phyloP scores from a whole-genome alignment of 176 grass and related monocot genomes.

The Musa beccarii region DNA sequence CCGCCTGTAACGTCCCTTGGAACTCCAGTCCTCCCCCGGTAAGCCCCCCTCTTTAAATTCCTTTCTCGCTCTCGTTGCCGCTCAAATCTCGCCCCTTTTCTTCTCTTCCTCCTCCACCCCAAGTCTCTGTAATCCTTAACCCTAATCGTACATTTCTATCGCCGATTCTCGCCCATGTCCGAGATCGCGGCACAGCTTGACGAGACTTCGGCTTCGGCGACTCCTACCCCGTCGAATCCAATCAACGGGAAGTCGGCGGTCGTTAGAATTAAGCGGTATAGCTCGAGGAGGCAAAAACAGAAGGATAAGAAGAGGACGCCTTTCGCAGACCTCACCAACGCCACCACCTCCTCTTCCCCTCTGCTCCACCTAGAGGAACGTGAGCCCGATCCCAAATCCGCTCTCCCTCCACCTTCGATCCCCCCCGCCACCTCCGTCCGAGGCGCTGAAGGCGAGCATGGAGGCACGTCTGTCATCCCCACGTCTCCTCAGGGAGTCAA shows the following conservation, averaged over 20 bases:
- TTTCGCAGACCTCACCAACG: conserved; percentile 46
- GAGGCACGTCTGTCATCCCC: background rate
- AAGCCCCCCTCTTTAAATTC: no score
- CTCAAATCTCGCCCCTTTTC: no score
- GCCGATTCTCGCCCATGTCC: conserved; percentile 7
- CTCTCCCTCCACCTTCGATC: background rate
- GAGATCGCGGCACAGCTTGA: background rate
- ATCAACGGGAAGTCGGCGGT: conserved; percentile 38
- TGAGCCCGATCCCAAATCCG: background rate
- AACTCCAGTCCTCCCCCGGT: no score
- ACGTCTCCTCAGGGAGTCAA: background rate
- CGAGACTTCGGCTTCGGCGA: conserved; percentile 6
- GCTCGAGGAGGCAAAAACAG: conserved; percentile 3
- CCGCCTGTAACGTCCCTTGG: no score
- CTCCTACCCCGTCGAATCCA: conserved; percentile 12
- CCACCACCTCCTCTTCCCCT: background rate
- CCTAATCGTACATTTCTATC: background rate
- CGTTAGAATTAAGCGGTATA: conserved; percentile 15
- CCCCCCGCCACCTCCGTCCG: background rate
- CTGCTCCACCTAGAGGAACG: background rate
- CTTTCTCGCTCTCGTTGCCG: no score
- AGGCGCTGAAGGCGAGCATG: background rate
- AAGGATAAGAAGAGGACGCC: conserved; percentile 21
- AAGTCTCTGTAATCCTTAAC: no score
- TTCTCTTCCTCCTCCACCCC: no score